Conservation (phyloP, 768 basidiomycete species). For the Tricholoma hemisulphureum region DNA sequence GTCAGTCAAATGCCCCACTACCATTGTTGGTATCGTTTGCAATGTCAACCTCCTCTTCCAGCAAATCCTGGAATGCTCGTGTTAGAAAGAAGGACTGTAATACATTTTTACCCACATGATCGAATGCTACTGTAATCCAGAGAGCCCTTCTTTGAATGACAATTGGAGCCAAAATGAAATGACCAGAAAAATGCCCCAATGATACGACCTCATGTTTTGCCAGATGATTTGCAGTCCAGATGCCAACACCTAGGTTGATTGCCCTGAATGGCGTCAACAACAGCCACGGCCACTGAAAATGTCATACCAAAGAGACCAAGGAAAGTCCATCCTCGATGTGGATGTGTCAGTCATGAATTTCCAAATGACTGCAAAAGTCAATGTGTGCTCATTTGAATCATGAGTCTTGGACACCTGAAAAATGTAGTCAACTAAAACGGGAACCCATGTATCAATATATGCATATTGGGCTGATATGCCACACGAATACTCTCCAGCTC, state of each 20-base stretch:
- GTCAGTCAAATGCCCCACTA: too few relatives aligned
- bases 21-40: too few relatives aligned
- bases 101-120: too few relatives aligned
- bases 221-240: neutral
- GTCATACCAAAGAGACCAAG: neutral
- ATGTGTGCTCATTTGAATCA: too few relatives aligned
- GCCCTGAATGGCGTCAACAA: neutral
- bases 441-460: neutral
- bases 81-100: too few relatives aligned
- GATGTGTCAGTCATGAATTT: neutral
- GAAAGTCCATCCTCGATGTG: neutral
- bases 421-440: neutral
- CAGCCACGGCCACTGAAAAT: neutral
- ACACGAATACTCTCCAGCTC: neutral
- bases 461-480: neutral
- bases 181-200: neutral
- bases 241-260: neutral
- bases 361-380: neutral
- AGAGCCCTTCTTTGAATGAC: too few relatives aligned
- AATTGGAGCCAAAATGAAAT: neutral
- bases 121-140: too few relatives aligned
- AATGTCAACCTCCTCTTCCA: too few relatives aligned
- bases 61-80: too few relatives aligned
- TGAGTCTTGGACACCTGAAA: neutral
- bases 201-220: neutral